Conservation (phyloP, 225 moss, liverwort and hornwort genomes). For the Straminergon stramineum region DNA sequence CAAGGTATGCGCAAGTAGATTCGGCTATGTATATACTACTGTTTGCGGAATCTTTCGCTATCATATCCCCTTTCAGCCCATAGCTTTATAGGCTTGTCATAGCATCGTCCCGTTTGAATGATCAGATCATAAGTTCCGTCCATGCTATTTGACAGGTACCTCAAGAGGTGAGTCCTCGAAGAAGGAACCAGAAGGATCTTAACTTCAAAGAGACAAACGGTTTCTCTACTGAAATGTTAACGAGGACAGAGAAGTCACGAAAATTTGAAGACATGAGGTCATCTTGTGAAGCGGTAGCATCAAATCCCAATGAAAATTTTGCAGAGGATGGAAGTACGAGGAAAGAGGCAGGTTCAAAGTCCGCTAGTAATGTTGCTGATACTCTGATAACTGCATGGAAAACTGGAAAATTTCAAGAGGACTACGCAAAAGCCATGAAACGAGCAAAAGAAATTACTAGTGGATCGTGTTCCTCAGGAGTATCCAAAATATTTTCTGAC, state of each 20-base stretch:
- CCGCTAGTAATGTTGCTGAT: slow-evolving; percentile 16
- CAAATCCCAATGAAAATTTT: neutral
- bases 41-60: neutral
- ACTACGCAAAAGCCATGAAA: slow-evolving; percentile 32
- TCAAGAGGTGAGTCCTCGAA: neutral
- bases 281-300: slow-evolving; percentile 9
- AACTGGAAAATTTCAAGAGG: slow-evolving; percentile 27
- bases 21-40: neutral
- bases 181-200: neutral
- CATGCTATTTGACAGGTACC: slow-evolving; percentile 6
- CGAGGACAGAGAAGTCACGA: slow-evolving; percentile 15
- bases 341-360: slow-evolving; percentile 2
- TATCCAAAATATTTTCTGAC: slow-evolving; percentile 19
- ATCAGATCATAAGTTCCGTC: neutral
- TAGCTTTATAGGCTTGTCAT: neutral
- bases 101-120: neutral
- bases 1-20: slow-evolving; percentile 14
- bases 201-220: neutral
- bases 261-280: slow-evolving; percentile 1
- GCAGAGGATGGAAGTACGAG: slow-evolving; percentile 3
- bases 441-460: slow-evolving; percentile 27
- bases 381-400: slow-evolving; percentile 31
- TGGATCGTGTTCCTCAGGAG: slow-evolving; percentile 20
- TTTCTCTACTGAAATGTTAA: neutral
- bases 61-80: neutral